phyloP scores from a whole-genome alignment of 495 filamentous ascomycete genomes.

The Tirmania nivea region DNA sequence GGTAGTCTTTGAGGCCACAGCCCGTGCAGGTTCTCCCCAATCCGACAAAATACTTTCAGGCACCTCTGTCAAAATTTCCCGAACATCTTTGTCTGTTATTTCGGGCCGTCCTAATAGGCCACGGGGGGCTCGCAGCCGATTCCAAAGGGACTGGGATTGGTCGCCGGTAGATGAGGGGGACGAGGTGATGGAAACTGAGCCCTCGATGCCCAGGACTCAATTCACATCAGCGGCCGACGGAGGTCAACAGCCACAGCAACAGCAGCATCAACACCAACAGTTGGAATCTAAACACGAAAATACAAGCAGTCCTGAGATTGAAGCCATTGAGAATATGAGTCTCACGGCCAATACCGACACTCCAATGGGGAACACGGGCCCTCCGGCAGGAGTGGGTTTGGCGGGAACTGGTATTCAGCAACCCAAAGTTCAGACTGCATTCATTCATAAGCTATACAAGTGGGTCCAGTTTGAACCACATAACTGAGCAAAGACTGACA shows the following conservation, averaged over 20 bases:
- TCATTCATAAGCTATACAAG: conserved; percentile 99
- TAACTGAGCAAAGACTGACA: not conserved
- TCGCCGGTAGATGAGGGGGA: not conserved
- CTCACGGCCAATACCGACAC: conserved; percentile 25
- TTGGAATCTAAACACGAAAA: conserved; percentile 14
- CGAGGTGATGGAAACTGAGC: not conserved
- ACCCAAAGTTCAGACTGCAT: conserved; percentile 97
- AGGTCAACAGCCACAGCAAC: not conserved
- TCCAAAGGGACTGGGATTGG: not conserved
- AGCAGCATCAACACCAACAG: not conserved
- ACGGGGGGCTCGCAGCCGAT: not conserved
- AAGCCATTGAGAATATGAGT: conserved; percentile 15
- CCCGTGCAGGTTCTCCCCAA: not conserved
- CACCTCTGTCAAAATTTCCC: not conserved
- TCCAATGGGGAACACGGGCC: conserved; percentile 22
- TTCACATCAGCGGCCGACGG: not conserved
- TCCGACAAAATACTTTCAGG: not conserved
- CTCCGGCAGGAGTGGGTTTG: conserved; percentile 21
- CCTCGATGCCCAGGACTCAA: not conserved
- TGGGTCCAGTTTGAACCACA: conserved; percentile 25
- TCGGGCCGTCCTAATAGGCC: not conserved
- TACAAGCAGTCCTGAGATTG: conserved; percentile 17
- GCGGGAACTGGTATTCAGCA: conserved; percentile 76
- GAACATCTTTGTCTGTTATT: not conserved
- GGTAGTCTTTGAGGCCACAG: no score